Evolutionary conservation across 495 filamentous ascomycete species (phyloP).

Genomic region (Penicillium subrubescens): DNA sequence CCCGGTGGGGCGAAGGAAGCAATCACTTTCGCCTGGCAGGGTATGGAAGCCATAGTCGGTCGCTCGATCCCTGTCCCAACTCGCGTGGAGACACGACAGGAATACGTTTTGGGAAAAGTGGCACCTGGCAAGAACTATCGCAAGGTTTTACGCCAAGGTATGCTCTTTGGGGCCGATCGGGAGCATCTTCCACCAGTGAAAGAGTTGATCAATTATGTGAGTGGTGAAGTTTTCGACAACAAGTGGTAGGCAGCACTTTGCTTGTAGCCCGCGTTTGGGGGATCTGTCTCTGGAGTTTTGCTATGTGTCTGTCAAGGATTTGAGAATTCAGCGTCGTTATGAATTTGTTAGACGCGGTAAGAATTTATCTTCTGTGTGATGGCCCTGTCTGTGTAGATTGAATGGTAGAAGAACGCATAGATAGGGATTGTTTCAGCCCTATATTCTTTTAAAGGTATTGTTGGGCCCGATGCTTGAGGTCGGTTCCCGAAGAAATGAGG

Average conservation of each 20-base stretch:
- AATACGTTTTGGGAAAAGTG: conserved; percentile 55
- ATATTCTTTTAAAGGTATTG: background rate
- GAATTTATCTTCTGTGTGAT: background rate
- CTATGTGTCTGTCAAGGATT: background rate
- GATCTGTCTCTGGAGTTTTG: background rate
- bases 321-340: too few relatives aligned
- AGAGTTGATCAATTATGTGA: conserved; percentile 48
- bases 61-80: conserved; percentile 54
- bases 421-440: background rate
- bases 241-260: conserved; percentile 37
- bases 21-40: conserved; percentile 59
- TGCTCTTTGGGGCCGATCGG: conserved; percentile 48
- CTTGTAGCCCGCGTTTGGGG: background rate
- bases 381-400: background rate
- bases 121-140: conserved; percentile 57
- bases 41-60: conserved; percentile 55
- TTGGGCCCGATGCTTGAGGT: background rate
- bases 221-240: conserved; percentile 49
- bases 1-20: conserved; percentile 58
- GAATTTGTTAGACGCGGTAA: background rate
- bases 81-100: conserved; percentile 50
- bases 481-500: background rate
- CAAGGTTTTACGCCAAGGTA: conserved; percentile 50
- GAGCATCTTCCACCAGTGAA: conserved; percentile 51
- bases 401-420: background rate